These are phyloP conservation scores for Vaccinium corymbosum DNA, from an alignment of 148 eudicot species.

Conservation along the genomic window DNA sequence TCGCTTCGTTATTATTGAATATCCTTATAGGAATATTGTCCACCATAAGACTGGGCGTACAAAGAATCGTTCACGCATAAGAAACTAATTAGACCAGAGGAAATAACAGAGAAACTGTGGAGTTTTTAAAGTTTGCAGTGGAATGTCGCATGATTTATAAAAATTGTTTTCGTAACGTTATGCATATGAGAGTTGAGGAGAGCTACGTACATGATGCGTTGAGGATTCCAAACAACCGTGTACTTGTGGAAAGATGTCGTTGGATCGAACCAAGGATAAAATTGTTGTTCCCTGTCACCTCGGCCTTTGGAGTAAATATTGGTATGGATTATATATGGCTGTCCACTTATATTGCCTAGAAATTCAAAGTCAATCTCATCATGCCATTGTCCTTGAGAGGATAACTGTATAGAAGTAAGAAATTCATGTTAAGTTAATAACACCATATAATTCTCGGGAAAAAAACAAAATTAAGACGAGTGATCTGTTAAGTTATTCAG, in stretches of 20 bases:
- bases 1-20: slow-evolving; percentile 11
- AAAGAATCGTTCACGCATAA: neutral
- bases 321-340: slow-evolving; percentile 12
- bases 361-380: slow-evolving; percentile 21
- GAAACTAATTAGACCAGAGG: neutral
- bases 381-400: slow-evolving; percentile 2
- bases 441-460: neutral
- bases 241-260: neutral
- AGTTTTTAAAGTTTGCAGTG: neutral
- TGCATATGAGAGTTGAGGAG: neutral
- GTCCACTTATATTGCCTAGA: slow-evolving; percentile 10
- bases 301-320: slow-evolving; percentile 10
- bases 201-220: slow-evolving; percentile 2
- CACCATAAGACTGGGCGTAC: slow-evolving; percentile 11
- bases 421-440: neutral
- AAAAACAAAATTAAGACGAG: neutral
- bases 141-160: neutral
- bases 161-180: neutral
- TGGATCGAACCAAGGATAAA: slow-evolving; percentile 18
- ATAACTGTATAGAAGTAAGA: neutral
- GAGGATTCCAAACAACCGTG: slow-evolving; percentile 17
- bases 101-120: no score
- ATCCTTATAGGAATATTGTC: slow-evolving; percentile 17
- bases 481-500: no score
- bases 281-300: slow-evolving; percentile 13